These are phyloP conservation scores for Tulasnella calospora DNA, from an alignment of 768 basidiomycete species.

Conservation along the genomic window DNA sequence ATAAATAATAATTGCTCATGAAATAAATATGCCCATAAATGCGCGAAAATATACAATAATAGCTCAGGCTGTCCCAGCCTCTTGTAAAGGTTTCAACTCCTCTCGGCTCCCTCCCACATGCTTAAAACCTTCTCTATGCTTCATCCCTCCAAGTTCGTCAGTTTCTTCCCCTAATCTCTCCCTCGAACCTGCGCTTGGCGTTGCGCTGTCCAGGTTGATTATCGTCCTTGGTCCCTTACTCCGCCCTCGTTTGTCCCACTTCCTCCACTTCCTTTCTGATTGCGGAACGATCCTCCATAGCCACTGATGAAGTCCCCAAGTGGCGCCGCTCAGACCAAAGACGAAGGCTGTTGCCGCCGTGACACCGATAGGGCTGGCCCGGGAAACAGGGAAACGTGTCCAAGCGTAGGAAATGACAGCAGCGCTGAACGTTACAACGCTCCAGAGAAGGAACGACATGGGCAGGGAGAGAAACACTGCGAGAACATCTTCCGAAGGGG, in stretches of 20 bases:
- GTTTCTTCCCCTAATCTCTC: background rate
- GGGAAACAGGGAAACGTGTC: background rate
- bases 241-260: background rate
- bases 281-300: background rate
- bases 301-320: constrained; percentile 12
- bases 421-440: constrained; percentile 16
- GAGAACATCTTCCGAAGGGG: constrained; percentile 21
- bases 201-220: background rate
- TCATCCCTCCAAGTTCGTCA: background rate
- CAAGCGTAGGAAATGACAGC: constrained; percentile 23
- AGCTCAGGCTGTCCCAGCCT: background rate
- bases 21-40: background rate
- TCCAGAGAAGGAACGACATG: constrained; percentile 22
- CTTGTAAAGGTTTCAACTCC: constrained; percentile 1
- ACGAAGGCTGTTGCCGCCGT: constrained; percentile 12
- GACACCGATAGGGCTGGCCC: constrained; percentile 12
- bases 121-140: background rate
- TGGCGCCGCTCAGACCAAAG: background rate
- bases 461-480: constrained; percentile 22
- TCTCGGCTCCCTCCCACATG: background rate
- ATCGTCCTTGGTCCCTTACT: background rate
- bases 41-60: background rate
- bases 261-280: background rate
- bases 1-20: background rate
- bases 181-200: background rate